A percentile compares a stretch with the other conserved stretches of the same genome.
Conservation (phyloP, 441 rosid genomes). For the Eutrema salsugineum region DNA sequence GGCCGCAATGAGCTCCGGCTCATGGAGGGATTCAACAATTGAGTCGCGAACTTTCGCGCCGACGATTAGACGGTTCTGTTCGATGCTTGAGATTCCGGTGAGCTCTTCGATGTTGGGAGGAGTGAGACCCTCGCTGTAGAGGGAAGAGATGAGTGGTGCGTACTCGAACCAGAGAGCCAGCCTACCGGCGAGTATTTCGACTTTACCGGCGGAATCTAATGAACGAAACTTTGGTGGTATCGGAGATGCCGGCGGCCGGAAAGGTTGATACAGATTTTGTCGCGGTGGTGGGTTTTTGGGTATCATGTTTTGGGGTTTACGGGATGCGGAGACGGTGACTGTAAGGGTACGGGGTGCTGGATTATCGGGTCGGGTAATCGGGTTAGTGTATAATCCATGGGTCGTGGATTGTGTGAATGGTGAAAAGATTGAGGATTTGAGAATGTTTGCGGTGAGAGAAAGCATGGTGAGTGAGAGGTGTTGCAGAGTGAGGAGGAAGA, state of each 20-base stretch:
- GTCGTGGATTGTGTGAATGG: slow-evolving; percentile 31
- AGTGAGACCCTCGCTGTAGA: slow-evolving; percentile 63
- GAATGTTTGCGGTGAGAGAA: slow-evolving; percentile 35
- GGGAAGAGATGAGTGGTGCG: slow-evolving; percentile 77
- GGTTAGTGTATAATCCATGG: slow-evolving; percentile 15
- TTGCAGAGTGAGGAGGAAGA: slow-evolving; percentile 9
- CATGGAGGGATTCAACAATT: slow-evolving; percentile 48
- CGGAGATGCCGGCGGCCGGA: slow-evolving; percentile 82
- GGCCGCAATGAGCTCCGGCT: slow-evolving; percentile 48
- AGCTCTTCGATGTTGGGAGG: slow-evolving; percentile 61
- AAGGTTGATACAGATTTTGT: slow-evolving; percentile 69
- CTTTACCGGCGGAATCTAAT: slow-evolving; percentile 56
- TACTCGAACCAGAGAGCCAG: slow-evolving; percentile 82
- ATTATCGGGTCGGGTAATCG: slow-evolving; percentile 21
- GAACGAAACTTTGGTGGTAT: slow-evolving; percentile 56
- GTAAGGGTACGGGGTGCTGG: slow-evolving; percentile 17
- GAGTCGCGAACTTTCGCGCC: slow-evolving; percentile 75
- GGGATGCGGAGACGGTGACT: slow-evolving; percentile 27
- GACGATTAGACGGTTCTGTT: slow-evolving; percentile 77
- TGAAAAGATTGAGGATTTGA: slow-evolving; percentile 32
- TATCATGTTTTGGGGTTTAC: slow-evolving; percentile 11
- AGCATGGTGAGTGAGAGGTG: slow-evolving; percentile 31
- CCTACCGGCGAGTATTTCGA: slow-evolving; percentile 65
- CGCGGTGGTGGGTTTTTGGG: slow-evolving; percentile 38
- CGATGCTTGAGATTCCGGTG: slow-evolving; percentile 78